phyloP scores from a whole-genome alignment of 2,329 filamentous ascomycete genomes.

The Ophiostoma sp. region DNA sequence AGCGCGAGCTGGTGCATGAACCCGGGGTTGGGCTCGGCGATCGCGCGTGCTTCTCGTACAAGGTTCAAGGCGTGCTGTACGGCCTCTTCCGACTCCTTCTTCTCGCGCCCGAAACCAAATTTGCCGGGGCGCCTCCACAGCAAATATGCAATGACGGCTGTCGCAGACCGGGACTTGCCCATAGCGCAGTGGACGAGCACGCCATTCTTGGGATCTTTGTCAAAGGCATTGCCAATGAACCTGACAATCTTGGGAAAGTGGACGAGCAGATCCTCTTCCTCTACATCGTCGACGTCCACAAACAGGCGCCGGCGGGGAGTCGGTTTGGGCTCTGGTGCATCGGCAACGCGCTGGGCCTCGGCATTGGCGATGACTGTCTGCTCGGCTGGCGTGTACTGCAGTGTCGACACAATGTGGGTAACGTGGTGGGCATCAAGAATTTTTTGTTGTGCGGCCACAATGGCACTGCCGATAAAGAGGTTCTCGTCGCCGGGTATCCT shows the following conservation, averaged over 20 bases:
- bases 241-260: slow-evolving; percentile 71
- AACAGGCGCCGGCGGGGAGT: slow-evolving; percentile 1
- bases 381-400: slow-evolving; percentile 43
- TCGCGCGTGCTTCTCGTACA: slow-evolving; percentile 63
- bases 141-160: slow-evolving; percentile 77
- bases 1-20: slow-evolving; percentile 86
- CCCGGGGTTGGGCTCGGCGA: slow-evolving; percentile 83
- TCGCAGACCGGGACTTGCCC: slow-evolving; percentile 90
- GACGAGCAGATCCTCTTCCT: slow-evolving; percentile 78
- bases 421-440: slow-evolving; percentile 66
- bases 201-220: slow-evolving; percentile 28
- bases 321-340: slow-evolving; percentile 37
- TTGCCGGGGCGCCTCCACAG: slow-evolving; percentile 60
- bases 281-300: slow-evolving; percentile 84
- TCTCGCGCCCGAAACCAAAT: slow-evolving; percentile 35
- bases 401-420: slow-evolving; percentile 84
- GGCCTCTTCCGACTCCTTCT: slow-evolving; percentile 42
- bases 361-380: slow-evolving; percentile 35
- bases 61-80: slow-evolving; percentile 59
- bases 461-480: slow-evolving; percentile 77
- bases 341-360: slow-evolving; percentile 54
- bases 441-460: slow-evolving; percentile 64
- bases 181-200: slow-evolving; percentile 73
- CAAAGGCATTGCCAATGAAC: slow-evolving; percentile 55
- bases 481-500: slow-evolving; percentile 63